Conservation (phyloP, 805 yeast species). For the Yarrowia yakushimensis region DNA sequence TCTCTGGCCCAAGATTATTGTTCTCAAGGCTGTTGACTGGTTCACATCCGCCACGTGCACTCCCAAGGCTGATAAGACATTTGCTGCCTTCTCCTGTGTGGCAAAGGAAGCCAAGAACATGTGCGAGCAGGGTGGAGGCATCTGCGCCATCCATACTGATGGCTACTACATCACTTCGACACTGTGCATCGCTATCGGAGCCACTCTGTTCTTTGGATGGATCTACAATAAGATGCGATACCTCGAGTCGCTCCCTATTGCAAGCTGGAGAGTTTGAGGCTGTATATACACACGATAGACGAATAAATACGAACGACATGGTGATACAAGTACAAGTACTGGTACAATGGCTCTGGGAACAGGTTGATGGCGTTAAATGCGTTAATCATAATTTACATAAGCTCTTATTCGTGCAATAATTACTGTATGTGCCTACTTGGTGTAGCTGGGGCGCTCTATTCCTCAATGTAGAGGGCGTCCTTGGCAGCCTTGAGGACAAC, state of each 20-base stretch:
- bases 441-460: constrained; percentile 27
- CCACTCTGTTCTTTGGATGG: constrained; percentile 60
- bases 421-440: constrained; percentile 11
- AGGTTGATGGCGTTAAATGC: neutral
- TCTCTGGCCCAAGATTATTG: constrained; percentile 91
- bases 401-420: constrained; percentile 1
- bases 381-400: neutral
- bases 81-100: constrained; percentile 37
- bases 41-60: constrained; percentile 66
- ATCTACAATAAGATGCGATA: constrained; percentile 58
- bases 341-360: neutral
- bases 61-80: constrained; percentile 27
- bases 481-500: constrained; percentile 71
- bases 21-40: constrained; percentile 73
- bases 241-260: constrained; percentile 67
- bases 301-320: neutral
- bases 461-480: constrained; percentile 42
- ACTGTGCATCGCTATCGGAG: constrained; percentile 66
- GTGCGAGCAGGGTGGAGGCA: constrained; percentile 57
- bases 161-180: constrained; percentile 81
- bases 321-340: no score
- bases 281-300: neutral
- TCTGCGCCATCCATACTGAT: constrained; percentile 54
- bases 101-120: constrained; percentile 44
- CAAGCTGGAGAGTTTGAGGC: constrained; percentile 65